Percentiles rank a stretch among this genome's conserved stretches.
Evolutionary conservation across 495 filamentous ascomycete species (phyloP).

Genomic region (Lophiotrema nucula): DNA sequence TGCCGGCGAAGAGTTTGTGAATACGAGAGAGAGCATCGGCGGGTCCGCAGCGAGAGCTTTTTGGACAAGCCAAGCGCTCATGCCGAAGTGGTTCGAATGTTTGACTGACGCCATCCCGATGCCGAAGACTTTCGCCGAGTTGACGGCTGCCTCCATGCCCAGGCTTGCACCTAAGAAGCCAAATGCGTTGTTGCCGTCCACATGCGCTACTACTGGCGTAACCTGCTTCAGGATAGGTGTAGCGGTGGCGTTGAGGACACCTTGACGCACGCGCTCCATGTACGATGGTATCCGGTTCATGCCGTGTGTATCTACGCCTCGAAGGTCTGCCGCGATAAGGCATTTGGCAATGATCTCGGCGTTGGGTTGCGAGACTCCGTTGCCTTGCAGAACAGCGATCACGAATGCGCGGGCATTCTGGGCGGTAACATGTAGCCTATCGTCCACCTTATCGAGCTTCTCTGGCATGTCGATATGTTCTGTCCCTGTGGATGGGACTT

Average conservation of each 20-base stretch:
- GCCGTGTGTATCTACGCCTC: constrained; percentile 77
- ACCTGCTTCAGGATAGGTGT: constrained; percentile 55
- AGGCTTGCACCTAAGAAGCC: constrained; percentile 65
- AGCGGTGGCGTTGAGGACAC: constrained; percentile 59
- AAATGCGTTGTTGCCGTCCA: constrained; percentile 73
- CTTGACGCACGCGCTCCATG: constrained; percentile 65
- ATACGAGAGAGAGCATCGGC: constrained; percentile 72
- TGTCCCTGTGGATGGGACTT: no score
- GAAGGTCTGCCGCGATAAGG: constrained; percentile 70
- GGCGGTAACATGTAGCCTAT: constrained; percentile 9
- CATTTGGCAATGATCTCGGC: constrained; percentile 60
- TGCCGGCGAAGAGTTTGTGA: constrained; percentile 75
- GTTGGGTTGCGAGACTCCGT: constrained; percentile 56
- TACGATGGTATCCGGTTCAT: constrained; percentile 75
- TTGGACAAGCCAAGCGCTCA: constrained; percentile 75
- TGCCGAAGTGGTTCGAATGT: constrained; percentile 78
- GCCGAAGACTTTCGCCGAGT: constrained; percentile 63
- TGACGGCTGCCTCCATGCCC: constrained; percentile 63
- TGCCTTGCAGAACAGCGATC: constrained; percentile 51
- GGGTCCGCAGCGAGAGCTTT: constrained; percentile 70
- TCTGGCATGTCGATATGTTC: neutral
- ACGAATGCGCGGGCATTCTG: constrained; percentile 43
- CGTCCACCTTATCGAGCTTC: neutral
- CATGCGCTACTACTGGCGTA: constrained; percentile 64
- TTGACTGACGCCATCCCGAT: constrained; percentile 72